These are phyloP conservation scores for Amphirosellinia nigrospora DNA, from an alignment of 495 filamentous ascomycete genomes.

Conservation along the genomic window DNA sequence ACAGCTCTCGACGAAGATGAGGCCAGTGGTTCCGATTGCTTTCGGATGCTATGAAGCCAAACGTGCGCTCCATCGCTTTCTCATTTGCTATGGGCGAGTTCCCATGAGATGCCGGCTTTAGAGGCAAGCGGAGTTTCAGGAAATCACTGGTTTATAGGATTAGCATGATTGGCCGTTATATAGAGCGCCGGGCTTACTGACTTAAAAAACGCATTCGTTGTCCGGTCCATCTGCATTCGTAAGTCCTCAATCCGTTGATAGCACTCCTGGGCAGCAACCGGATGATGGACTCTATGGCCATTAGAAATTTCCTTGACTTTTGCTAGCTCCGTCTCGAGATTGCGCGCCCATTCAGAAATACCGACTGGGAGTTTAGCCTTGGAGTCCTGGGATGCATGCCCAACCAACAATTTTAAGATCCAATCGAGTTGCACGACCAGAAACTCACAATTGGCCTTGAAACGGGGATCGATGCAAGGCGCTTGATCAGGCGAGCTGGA, in stretches of 20 bases:
- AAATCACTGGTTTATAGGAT: constrained; percentile 28
- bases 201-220: constrained; percentile 28
- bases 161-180: not conserved
- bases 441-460: constrained; percentile 1
- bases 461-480: not conserved
- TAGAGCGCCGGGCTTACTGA: constrained; percentile 8
- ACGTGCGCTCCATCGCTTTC: not conserved
- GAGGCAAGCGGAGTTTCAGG: constrained; percentile 24
- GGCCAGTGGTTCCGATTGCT: not conserved
- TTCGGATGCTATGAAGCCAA: not conserved
- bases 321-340: constrained; percentile 27
- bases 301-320: constrained; percentile 20
- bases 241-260: constrained; percentile 8
- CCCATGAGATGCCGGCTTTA: constrained; percentile 2
- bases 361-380: constrained; percentile 21
- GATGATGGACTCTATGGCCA: not conserved
- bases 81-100: not conserved
- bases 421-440: constrained; percentile 9
- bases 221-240: constrained; percentile 26
- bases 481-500: not conserved
- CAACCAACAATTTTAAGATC: too few species aligned
- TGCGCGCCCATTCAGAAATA: constrained; percentile 28
- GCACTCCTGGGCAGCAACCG: not conserved
- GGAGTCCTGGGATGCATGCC: too few species aligned
- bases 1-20: constrained; percentile 28